phyloP scores from a whole-genome alignment of 176 grass and related monocot species.

The Pontederia crassipes region DNA sequence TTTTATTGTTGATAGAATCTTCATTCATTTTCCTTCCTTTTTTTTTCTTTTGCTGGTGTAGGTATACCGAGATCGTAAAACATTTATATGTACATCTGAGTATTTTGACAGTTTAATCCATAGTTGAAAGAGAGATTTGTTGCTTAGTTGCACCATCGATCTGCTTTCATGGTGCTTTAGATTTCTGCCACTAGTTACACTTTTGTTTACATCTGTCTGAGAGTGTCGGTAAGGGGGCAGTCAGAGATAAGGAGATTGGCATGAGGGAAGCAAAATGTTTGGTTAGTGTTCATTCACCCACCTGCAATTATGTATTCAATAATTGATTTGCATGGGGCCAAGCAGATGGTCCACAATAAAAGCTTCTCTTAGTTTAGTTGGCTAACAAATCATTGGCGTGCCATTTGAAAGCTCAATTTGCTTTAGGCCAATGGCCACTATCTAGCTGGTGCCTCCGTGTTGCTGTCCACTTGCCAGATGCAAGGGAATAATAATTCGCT shows the following conservation, averaged over 20 bases:
- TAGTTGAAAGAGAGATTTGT: neutral
- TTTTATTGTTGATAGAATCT: neutral
- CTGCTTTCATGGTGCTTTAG: neutral
- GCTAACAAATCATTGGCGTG: neutral
- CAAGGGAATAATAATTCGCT: too few relatives aligned
- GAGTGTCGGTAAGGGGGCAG: neutral
- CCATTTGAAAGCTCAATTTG: neutral
- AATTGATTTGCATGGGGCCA: neutral
- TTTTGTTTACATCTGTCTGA: neutral
- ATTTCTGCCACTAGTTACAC: neutral
- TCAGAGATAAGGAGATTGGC: neutral
- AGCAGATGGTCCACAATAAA: neutral
- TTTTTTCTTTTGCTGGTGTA: neutral
- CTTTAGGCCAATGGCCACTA: too few relatives aligned
- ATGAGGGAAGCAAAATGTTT: neutral
- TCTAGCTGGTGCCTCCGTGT: too few relatives aligned
- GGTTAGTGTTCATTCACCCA: neutral
- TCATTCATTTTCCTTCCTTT: too few relatives aligned
- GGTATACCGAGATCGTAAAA: neutral
- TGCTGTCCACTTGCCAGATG: too few relatives aligned
- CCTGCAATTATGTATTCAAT: neutral
- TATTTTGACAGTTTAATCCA: neutral
- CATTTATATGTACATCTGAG: neutral
- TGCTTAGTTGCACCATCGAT: neutral
- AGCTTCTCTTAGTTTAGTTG: neutral